Percentiles rank a stretch among this genome's conserved stretches.
Conservation (phyloP, 495 filamentous ascomycete species). For the Podospora tetraspora region DNA sequence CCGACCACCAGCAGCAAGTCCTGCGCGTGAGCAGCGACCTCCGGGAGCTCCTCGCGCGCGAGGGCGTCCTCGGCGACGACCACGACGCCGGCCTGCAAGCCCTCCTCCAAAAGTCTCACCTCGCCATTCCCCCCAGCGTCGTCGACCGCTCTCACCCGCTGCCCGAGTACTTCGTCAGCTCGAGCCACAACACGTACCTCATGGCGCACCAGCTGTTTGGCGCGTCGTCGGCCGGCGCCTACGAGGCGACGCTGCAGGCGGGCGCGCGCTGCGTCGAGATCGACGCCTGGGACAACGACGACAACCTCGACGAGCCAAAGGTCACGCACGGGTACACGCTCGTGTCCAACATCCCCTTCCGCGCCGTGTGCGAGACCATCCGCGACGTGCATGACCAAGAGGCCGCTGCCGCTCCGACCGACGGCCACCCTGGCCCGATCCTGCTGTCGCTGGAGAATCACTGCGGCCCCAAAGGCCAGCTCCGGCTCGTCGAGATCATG, state of each 20-base stretch:
- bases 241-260: constrained; percentile 43
- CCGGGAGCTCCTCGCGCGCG: constrained; percentile 36
- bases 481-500: constrained; percentile 49
- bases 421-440: constrained; percentile 39
- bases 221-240: constrained; percentile 41
- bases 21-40: constrained; percentile 46
- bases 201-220: constrained; percentile 50
- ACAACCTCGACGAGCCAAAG: constrained; percentile 46
- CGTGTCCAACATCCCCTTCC: constrained; percentile 50
- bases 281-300: constrained; percentile 51
- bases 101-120: constrained; percentile 41
- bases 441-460: constrained; percentile 53
- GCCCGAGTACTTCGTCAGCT: constrained; percentile 56
- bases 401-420: constrained; percentile 17
- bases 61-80: constrained; percentile 36
- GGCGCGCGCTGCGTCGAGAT: constrained; percentile 55
- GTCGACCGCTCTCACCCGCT: constrained; percentile 43
- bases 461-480: constrained; percentile 42
- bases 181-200: constrained; percentile 74
- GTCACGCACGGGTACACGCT: constrained; percentile 54
- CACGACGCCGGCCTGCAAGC: constrained; percentile 26
- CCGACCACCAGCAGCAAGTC: constrained; percentile 35
- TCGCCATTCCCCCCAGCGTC: constrained; percentile 39
- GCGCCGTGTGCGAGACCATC: constrained; percentile 47
- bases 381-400: constrained; percentile 46